phyloP scores from a whole-genome alignment of 306 rosid species.

The Ochetophila trinervis region DNA sequence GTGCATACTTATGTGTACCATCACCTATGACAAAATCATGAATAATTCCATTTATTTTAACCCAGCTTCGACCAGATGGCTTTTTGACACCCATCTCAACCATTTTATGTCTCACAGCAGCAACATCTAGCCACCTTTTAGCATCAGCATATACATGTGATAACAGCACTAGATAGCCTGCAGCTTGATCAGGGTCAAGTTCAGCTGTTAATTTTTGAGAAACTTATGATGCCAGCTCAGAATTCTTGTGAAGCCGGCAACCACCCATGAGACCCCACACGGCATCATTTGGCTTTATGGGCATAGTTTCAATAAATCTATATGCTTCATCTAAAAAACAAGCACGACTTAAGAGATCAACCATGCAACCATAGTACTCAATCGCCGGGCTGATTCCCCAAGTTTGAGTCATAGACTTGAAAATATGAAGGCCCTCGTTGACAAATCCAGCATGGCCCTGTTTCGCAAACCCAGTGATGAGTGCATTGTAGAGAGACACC shows the following conservation, averaged over 20 bases:
- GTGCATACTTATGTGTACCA: slow-evolving; percentile 46
- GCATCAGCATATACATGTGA: slow-evolving; percentile 59
- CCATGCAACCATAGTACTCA: slow-evolving; percentile 85
- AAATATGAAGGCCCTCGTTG: slow-evolving; percentile 49
- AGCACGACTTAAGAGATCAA: slow-evolving; percentile 84
- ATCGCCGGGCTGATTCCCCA: slow-evolving; percentile 56
- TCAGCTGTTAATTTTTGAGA: slow-evolving; percentile 40
- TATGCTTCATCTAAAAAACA: slow-evolving; percentile 69
- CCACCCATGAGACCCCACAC: slow-evolving; percentile 79
- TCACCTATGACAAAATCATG: slow-evolving; percentile 63
- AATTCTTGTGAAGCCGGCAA: slow-evolving; percentile 66
- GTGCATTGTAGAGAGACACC: slow-evolving; percentile 88
- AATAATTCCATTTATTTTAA: slow-evolving; percentile 50
- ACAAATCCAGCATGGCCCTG: slow-evolving; percentile 78
- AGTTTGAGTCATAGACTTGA: slow-evolving; percentile 48
- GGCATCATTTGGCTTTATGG: slow-evolving; percentile 63
- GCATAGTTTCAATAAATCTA: slow-evolving; percentile 56
- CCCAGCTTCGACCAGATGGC: slow-evolving; percentile 69
- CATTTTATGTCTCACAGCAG: slow-evolving; percentile 53
- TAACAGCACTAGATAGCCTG: slow-evolving; percentile 66
- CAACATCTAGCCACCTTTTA: slow-evolving; percentile 62
- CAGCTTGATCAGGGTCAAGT: slow-evolving; percentile 46
- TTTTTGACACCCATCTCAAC: slow-evolving; percentile 58
- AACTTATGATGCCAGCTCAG: slow-evolving; percentile 48
- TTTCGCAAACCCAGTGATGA: slow-evolving; percentile 65